A percentile compares a stretch with the other conserved stretches of the same genome.
Evolutionary conservation across 306 rosid species (phyloP).

Genomic region (Sechiopsis laciniata): DNA sequence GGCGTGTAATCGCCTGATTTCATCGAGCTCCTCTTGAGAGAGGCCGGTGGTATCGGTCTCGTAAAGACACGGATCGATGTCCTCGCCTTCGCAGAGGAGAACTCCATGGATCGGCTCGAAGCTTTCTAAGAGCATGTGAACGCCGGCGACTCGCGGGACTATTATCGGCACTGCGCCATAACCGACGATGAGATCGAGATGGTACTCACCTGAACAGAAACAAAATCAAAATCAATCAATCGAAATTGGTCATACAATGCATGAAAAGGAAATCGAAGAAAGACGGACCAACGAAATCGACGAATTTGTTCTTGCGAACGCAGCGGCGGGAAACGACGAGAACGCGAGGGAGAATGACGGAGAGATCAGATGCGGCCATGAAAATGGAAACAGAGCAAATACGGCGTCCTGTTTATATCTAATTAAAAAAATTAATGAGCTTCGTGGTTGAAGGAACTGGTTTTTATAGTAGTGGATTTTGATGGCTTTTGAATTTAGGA

Average conservation of each 20-base stretch:
- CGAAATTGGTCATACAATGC: not conserved
- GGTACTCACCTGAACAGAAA: slow-evolving; percentile 59
- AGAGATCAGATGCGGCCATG: slow-evolving; percentile 53
- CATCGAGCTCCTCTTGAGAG: slow-evolving; percentile 56
- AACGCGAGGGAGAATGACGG: slow-evolving; percentile 79
- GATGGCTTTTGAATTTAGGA: not conserved
- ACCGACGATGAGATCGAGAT: slow-evolving; percentile 78
- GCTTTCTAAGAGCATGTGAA: slow-evolving; percentile 66
- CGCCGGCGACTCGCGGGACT: slow-evolving; percentile 79
- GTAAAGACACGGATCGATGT: slow-evolving; percentile 81
- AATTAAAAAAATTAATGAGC: not conserved
- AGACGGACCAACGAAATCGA: slow-evolving; percentile 75
- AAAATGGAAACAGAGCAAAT: not conserved
- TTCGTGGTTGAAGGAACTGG: not conserved
- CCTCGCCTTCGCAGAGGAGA: slow-evolving; percentile 92
- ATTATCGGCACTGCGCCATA: slow-evolving; percentile 87
- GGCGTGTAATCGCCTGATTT: slow-evolving; percentile 59
- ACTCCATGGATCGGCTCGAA: slow-evolving; percentile 98
- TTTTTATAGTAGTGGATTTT: not conserved
- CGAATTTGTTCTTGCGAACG: slow-evolving; percentile 93
- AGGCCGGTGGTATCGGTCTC: slow-evolving; percentile 46
- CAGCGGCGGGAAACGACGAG: slow-evolving; percentile 87
- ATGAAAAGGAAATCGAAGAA: not conserved
- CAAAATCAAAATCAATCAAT: not conserved
- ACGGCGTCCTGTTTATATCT: too few species aligned